Percentiles rank a stretch among this genome's conserved stretches.
Conservation (phyloP, 2,329 filamentous ascomycete genomes). For the Ophiosphaerella korrae region DNA sequence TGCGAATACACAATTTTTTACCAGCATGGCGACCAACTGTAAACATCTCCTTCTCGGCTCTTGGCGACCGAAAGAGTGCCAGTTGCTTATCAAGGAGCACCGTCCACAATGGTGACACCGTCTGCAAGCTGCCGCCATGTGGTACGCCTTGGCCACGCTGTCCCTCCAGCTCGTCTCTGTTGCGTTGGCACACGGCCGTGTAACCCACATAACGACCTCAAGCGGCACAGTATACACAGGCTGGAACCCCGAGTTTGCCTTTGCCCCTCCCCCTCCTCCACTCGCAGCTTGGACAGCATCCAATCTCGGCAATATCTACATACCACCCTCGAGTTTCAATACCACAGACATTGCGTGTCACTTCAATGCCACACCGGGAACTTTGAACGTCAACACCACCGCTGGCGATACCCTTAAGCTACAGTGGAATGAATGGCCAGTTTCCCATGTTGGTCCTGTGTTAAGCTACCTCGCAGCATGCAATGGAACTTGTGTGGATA, state of each 20-base stretch:
- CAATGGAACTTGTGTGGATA: constrained; percentile 25
- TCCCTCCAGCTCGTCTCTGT: constrained; percentile 2
- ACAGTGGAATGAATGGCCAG: constrained; percentile 56
- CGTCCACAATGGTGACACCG: not conserved
- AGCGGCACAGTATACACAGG: constrained; percentile 23
- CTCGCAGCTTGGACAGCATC: constrained; percentile 31
- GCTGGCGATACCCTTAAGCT: constrained; percentile 61
- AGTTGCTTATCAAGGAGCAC: not conserved
- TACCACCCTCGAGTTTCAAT: constrained; percentile 28
- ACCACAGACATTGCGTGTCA: constrained; percentile 61
- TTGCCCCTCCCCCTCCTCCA: constrained; percentile 3
- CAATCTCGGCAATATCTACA: constrained; percentile 33
- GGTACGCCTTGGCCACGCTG: not conserved
- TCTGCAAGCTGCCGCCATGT: not conserved
- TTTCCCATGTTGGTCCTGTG: constrained; percentile 41
- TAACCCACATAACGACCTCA: constrained; percentile 29
- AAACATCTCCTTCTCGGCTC: not conserved
- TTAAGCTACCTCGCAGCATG: constrained; percentile 40
- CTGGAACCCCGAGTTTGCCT: constrained; percentile 27
- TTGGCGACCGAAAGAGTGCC: not conserved
- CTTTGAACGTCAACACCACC: constrained; percentile 56
- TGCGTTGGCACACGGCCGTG: constrained; percentile 28
- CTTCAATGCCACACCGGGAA: constrained; percentile 57
- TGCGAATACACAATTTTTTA: constrained; percentile 2
- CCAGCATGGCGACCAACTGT: not conserved